Percentiles rank a stretch among this genome's conserved stretches.
Conservation (phyloP, 2,329 filamentous ascomycete genomes). For the Helotiales sp. region DNA sequence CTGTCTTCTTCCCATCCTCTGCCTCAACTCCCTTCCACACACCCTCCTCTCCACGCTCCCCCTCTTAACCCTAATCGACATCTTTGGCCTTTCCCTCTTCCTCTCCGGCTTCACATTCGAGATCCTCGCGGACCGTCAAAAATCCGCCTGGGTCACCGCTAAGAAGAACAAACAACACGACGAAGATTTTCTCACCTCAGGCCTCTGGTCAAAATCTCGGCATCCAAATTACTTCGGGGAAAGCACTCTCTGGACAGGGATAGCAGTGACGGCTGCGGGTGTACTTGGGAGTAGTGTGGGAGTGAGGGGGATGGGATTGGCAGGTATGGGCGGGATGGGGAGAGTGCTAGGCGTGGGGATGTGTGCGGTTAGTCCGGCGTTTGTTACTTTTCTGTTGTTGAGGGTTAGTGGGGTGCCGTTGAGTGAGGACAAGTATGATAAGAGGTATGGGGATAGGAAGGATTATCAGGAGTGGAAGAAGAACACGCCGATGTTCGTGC, state of each 20-base stretch:
- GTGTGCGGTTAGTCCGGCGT: constrained; percentile 61
- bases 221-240: constrained; percentile 79
- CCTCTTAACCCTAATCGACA: constrained; percentile 55
- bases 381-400: constrained; percentile 65
- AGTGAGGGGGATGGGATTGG: constrained; percentile 61
- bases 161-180: constrained; percentile 69
- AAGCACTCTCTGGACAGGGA: constrained; percentile 69
- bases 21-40: constrained; percentile 65
- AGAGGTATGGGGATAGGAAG: constrained; percentile 63
- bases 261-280: constrained; percentile 63
- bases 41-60: constrained; percentile 56
- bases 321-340: constrained; percentile 48
- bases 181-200: constrained; percentile 68
- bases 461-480: constrained; percentile 73
- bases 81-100: constrained; percentile 63
- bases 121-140: constrained; percentile 66
- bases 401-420: constrained; percentile 69
- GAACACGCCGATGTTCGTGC: constrained; percentile 68
- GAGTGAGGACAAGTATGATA: constrained; percentile 72
- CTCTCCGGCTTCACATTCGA: constrained; percentile 64
- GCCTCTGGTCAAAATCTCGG: constrained; percentile 64
- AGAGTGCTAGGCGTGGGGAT: constrained; percentile 51
- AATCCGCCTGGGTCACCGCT: constrained; percentile 63
- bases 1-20: constrained; percentile 68
- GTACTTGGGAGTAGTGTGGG: constrained; percentile 59